Percentiles rank a stretch among this genome's conserved stretches.
Conservation (phyloP, 208 protist species). For the Crithidia brevicula region DNA sequence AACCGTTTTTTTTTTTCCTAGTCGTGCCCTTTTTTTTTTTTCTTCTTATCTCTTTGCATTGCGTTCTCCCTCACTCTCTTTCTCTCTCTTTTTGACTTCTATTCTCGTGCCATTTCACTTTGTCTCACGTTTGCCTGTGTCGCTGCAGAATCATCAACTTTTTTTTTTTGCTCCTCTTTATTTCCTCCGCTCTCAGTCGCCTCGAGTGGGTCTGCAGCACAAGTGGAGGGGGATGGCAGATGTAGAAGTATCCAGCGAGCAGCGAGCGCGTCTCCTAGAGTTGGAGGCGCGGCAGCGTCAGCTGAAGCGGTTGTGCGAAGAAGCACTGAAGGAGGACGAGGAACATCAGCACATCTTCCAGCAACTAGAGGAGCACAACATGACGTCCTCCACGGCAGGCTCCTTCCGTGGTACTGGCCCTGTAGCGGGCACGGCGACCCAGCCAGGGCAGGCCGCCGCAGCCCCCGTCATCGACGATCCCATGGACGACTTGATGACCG, state of each 20-base stretch:
- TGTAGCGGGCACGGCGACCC: not conserved
- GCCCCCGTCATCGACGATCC: slow-evolving; percentile 5
- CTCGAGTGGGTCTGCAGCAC: too few relatives aligned
- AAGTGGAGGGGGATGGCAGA: not conserved
- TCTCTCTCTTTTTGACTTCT: slow-evolving; percentile 5
- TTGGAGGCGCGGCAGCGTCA: slow-evolving; percentile 60
- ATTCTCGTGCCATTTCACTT: too few relatives aligned
- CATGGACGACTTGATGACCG: slow-evolving; percentile 61
- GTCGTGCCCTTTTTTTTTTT: slow-evolving; percentile 13
- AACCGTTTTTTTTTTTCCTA: too few relatives aligned
- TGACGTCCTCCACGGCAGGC: slow-evolving; percentile 5
- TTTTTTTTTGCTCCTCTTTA: slow-evolving; percentile 1
- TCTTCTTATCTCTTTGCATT: not conserved
- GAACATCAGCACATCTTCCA: slow-evolving; percentile 37
- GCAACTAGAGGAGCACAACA: slow-evolving; percentile 37
- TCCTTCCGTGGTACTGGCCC: slow-evolving; percentile 1
- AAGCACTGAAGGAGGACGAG: slow-evolving; percentile 55
- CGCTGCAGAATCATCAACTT: not conserved
- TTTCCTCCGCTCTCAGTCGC: not conserved
- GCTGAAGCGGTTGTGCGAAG: slow-evolving; percentile 71
- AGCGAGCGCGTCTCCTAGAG: slow-evolving; percentile 51
- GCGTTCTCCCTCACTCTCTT: not conserved
- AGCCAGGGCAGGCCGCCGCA: not conserved
- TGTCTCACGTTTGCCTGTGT: too few relatives aligned
- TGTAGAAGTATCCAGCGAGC: slow-evolving; percentile 17